phyloP scores from a whole-genome alignment of 2,329 filamentous ascomycete genomes.

The Penicillium sp. region DNA sequence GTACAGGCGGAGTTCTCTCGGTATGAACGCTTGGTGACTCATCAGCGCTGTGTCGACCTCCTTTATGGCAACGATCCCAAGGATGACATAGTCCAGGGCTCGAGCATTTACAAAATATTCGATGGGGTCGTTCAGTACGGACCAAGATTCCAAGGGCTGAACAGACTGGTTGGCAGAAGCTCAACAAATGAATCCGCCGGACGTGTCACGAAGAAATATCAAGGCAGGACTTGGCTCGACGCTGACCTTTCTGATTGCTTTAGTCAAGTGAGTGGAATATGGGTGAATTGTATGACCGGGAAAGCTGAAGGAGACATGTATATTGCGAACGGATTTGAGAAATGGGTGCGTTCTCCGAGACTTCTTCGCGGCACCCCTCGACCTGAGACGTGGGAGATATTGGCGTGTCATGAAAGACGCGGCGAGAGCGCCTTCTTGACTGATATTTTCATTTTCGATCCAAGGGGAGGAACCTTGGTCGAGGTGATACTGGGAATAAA shows the following conservation, averaged over 20 bases:
- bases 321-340: slow-evolving; percentile 33
- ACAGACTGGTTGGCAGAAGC: slow-evolving; percentile 19
- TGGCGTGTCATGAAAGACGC: slow-evolving; percentile 25
- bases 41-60: slow-evolving; percentile 25
- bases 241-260: slow-evolving; percentile 30
- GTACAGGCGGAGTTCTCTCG: slow-evolving; percentile 28
- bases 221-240: slow-evolving; percentile 29
- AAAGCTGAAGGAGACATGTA: slow-evolving; percentile 27
- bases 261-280: slow-evolving; percentile 40
- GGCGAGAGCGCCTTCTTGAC: slow-evolving; percentile 24
- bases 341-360: slow-evolving; percentile 29
- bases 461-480: slow-evolving; percentile 22
- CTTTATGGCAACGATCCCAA: slow-evolving; percentile 10
- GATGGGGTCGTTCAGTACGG: slow-evolving; percentile 20
- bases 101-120: slow-evolving; percentile 21
- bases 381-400: slow-evolving; percentile 29
- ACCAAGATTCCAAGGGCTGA: slow-evolving; percentile 2
- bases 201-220: slow-evolving; percentile 14
- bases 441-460: slow-evolving; percentile 39
- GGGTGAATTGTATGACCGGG: slow-evolving; percentile 41
- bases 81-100: slow-evolving; percentile 13
- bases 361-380: slow-evolving; percentile 6
- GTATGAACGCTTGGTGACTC: slow-evolving; percentile 36
- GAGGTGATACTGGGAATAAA: slow-evolving; percentile 36
- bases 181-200: slow-evolving; percentile 23